A percentile compares a stretch with the other conserved stretches of the same genome.
phyloP scores from a whole-genome alignment of 106 monocot species.

The Dendrobium officinale region DNA sequence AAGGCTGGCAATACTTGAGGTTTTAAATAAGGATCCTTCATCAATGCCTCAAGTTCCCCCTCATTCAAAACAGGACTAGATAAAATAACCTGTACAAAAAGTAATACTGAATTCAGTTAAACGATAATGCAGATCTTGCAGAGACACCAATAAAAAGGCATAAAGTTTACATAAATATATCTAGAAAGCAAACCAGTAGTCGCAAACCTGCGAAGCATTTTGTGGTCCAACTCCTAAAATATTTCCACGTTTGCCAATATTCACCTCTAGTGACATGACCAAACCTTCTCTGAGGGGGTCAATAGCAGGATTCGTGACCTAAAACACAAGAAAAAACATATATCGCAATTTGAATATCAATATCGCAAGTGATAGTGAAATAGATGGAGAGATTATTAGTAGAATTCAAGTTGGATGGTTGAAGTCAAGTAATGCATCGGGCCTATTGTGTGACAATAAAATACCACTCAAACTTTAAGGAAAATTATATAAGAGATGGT shows the following conservation, averaged over 20 bases:
- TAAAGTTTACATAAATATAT: background rate
- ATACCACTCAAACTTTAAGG: too few relatives aligned
- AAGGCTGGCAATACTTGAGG: constrained; percentile 67
- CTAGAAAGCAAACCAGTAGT: background rate
- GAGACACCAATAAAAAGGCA: background rate
- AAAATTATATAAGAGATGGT: too few relatives aligned
- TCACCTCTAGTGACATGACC: constrained; percentile 96
- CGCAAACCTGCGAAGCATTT: constrained; percentile 85
- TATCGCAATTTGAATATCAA: too few relatives aligned
- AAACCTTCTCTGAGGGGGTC: constrained; percentile 97
- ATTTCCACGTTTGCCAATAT: constrained; percentile 91
- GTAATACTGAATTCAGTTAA: background rate
- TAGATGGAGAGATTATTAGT: too few relatives aligned
- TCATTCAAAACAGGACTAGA: constrained; percentile 89
- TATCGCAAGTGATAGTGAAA: too few relatives aligned
- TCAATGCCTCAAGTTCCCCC: constrained; percentile 85
- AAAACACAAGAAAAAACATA: background rate
- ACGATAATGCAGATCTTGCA: background rate
- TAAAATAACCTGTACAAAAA: constrained; percentile 57
- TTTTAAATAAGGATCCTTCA: constrained; percentile 64
- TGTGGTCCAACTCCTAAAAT: constrained; percentile 89
- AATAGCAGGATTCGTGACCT: constrained; percentile 99
- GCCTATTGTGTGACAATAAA: too few relatives aligned
- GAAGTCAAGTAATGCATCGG: too few relatives aligned
- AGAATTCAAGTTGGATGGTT: too few relatives aligned